A percentile compares a stretch with the other conserved stretches of the same genome.
These are phyloP conservation scores for Selaginella tamariscina DNA, from an alignment of 75 land plant species.

Conservation along the genomic window DNA sequence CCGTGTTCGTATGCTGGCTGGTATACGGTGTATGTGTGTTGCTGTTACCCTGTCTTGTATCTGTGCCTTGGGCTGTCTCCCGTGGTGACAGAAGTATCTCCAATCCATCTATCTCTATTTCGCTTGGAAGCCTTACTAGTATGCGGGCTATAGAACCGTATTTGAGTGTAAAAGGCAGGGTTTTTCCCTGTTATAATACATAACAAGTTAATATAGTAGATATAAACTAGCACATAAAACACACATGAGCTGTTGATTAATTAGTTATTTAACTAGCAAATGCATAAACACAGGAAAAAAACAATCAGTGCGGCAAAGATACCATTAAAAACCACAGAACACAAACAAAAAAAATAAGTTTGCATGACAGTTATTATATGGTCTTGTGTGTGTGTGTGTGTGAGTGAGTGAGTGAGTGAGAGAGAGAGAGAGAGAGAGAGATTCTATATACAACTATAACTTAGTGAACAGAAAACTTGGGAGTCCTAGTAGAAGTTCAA, in stretches of 20 bases:
- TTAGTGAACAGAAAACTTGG: neutral
- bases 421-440: neutral
- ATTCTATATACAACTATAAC: neutral
- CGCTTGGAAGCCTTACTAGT: conserved; percentile 50
- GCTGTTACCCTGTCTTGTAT: neutral
- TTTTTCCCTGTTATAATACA: conserved; percentile 51
- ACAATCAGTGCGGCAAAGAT: neutral
- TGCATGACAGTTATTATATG: too few relatives aligned
- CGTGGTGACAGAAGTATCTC: conserved; percentile 57
- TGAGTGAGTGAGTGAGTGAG: too few relatives aligned
- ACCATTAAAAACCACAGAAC: too few relatives aligned
- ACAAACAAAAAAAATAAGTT: too few relatives aligned
- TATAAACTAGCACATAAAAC: too few relatives aligned
- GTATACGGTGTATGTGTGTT: neutral
- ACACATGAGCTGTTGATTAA: too few relatives aligned
- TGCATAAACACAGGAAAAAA: too few relatives aligned
- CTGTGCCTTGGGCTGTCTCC: neutral
- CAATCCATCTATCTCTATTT: conserved; percentile 59
- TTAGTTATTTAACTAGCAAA: too few relatives aligned
- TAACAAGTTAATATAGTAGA: too few relatives aligned
- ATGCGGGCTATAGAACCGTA: conserved; percentile 70
- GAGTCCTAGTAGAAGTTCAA: neutral
- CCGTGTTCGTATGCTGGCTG: neutral
- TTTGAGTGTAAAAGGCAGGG: conserved; percentile 35
- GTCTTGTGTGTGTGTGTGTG: too few relatives aligned